Percentiles rank a stretch among this genome's conserved stretches.
Conservation (phyloP, 768 basidiomycete genomes). For the Tephrocybe sp. region DNA sequence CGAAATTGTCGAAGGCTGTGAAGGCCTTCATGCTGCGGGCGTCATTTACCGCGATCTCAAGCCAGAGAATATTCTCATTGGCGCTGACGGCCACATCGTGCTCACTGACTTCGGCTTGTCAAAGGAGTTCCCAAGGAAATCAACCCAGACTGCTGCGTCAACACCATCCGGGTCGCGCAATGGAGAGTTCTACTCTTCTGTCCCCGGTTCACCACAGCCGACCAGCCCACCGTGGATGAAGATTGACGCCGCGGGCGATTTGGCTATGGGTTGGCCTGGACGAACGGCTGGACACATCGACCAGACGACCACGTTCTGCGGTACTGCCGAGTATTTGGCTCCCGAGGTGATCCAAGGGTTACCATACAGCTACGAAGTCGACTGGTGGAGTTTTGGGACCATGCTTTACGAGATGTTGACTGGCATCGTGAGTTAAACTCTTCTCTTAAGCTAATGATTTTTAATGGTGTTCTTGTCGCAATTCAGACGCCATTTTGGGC, state of each 20-base stretch:
- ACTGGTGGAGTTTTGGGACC: constrained; percentile 98
- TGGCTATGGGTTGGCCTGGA: constrained; percentile 58
- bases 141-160: constrained; percentile 48
- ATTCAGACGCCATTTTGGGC: constrained; percentile 89
- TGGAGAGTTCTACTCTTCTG: constrained; percentile 56
- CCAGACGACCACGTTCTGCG: constrained; percentile 86
- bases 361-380: constrained; percentile 90
- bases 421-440: constrained; percentile 71
- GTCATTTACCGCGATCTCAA: constrained; percentile 98
- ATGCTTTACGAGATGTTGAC: constrained; percentile 98
- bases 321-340: constrained; percentile 95
- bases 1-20: constrained; percentile 95
- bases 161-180: constrained; percentile 52
- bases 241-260: constrained; percentile 52
- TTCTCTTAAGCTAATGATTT: constrained; percentile 7
- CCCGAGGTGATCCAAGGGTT: constrained; percentile 95
- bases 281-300: constrained; percentile 52
- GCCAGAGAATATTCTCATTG: constrained; percentile 95
- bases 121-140: constrained; percentile 79
- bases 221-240: constrained; percentile 81
- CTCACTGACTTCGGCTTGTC: constrained; percentile 96
- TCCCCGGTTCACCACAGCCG: constrained; percentile 42
- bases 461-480: constrained; percentile 15
- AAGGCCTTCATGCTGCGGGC: constrained; percentile 89
- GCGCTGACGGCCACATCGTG: constrained; percentile 92